Percentiles rank a stretch among this genome's conserved stretches.
Conservation (phyloP, 306 rosid species). For the Cucurbita moschata region DNA sequence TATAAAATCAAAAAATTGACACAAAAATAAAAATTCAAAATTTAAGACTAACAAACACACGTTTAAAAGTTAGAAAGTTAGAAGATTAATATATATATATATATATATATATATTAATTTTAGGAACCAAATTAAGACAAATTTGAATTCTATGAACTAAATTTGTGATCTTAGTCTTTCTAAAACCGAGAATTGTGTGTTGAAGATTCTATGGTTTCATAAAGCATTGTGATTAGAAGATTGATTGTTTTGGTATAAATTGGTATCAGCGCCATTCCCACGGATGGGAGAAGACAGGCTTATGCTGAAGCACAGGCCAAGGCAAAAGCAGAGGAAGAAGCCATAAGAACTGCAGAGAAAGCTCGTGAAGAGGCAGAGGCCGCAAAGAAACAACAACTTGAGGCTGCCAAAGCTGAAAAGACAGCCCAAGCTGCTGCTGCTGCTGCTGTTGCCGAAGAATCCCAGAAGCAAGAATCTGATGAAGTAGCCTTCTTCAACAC, state of each 20-base stretch:
- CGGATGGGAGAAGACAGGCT: conserved; percentile 79
- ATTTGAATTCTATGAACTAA: too few relatives aligned
- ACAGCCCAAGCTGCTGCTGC: conserved; percentile 23
- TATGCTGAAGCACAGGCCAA: conserved; percentile 47
- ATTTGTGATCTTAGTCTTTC: too few relatives aligned
- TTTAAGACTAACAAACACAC: too few relatives aligned
- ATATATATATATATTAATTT: too few relatives aligned
- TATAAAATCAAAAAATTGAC: too few relatives aligned
- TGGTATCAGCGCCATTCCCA: conserved; percentile 52
- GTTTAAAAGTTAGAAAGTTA: too few relatives aligned
- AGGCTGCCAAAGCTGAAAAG: conserved; percentile 38
- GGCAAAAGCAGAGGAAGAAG: conserved; percentile 79
- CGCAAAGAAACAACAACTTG: conserved; percentile 42
- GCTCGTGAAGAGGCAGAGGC: conserved; percentile 43
- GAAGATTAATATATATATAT: too few relatives aligned
- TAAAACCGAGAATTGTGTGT: not conserved
- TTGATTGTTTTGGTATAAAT: not conserved
- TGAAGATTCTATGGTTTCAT: not conserved
- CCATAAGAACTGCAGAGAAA: conserved; percentile 39
- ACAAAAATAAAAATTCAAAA: too few relatives aligned
- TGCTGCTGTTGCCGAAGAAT: conserved; percentile 43
- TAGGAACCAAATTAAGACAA: too few relatives aligned
- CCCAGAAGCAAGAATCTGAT: conserved; percentile 15
- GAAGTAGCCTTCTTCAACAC: conserved; percentile 35
- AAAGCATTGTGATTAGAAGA: not conserved